Conservation (phyloP, 768 basidiomycete species). For the Pisolithus microcarpus region DNA sequence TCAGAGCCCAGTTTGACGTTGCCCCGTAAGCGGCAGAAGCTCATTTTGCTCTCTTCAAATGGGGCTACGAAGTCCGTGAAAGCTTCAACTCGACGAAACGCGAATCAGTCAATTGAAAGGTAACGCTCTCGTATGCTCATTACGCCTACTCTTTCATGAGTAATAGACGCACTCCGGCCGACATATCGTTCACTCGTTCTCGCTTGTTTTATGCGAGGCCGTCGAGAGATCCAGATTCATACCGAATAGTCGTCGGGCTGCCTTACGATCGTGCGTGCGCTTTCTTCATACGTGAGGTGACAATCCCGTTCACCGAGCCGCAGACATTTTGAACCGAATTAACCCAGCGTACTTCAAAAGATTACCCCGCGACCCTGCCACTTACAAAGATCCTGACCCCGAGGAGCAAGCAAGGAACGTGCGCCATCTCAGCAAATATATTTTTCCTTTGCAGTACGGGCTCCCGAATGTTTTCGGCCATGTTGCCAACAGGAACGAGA, state of each 20-base stretch:
- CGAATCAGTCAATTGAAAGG: slow-evolving; percentile 16
- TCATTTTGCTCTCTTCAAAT: slow-evolving; percentile 2
- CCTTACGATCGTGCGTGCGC: slow-evolving; percentile 53
- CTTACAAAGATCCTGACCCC: slow-evolving; percentile 39
- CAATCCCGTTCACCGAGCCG: not conserved
- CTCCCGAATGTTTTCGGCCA: slow-evolving; percentile 51
- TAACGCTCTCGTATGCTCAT: not conserved
- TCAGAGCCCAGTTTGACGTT: slow-evolving; percentile 11
- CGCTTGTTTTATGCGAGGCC: slow-evolving; percentile 68
- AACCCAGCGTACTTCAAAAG: slow-evolving; percentile 36
- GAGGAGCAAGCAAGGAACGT: slow-evolving; percentile 42
- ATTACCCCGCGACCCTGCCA: slow-evolving; percentile 17
- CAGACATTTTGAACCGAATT: slow-evolving; percentile 65
- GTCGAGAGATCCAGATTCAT: slow-evolving; percentile 41
- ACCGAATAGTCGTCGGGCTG: slow-evolving; percentile 53
- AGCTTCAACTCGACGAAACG: slow-evolving; percentile 1
- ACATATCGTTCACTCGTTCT: slow-evolving; percentile 45
- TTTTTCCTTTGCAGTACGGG: slow-evolving; percentile 78
- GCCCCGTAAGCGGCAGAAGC: slow-evolving; percentile 24
- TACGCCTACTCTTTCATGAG: slow-evolving; percentile 2
- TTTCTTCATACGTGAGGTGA: not conserved
- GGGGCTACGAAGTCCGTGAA: slow-evolving; percentile 4
- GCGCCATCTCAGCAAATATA: slow-evolving; percentile 68
- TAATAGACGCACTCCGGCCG: slow-evolving; percentile 39
- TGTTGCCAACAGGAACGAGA: slow-evolving; percentile 17